A percentile compares a stretch with the other conserved stretches of the same genome.
Evolutionary conservation across 495 filamentous ascomycete genomes (phyloP).

Genomic region (Hyphodiscus hymeniophilus): DNA sequence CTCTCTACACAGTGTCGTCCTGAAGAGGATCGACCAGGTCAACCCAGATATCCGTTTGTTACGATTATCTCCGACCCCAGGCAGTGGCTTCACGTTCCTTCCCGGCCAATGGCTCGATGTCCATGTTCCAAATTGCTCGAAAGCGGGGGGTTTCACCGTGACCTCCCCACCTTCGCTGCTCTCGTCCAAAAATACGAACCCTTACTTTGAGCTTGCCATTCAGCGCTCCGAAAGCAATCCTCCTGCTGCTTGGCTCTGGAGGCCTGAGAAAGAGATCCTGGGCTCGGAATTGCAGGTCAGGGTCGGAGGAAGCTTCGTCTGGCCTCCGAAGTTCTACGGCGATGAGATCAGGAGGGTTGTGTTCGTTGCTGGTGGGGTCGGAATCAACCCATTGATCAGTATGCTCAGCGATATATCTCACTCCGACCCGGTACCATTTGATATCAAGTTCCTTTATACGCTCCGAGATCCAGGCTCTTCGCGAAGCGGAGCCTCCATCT

Average conservation of each 20-base stretch:
- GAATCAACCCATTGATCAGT: slow-evolving; percentile 60
- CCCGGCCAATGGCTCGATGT: slow-evolving; percentile 93
- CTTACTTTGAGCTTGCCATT: slow-evolving; percentile 66
- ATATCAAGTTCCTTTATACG: slow-evolving; percentile 27
- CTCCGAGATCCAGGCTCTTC: slow-evolving; percentile 3
- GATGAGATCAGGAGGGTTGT: slow-evolving; percentile 49
- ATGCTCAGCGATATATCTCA: slow-evolving; percentile 32
- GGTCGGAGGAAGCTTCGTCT: slow-evolving; percentile 74
- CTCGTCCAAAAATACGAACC: slow-evolving; percentile 21
- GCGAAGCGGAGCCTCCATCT: slow-evolving; percentile 20
- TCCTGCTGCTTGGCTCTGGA: slow-evolving; percentile 72
- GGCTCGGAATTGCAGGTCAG: slow-evolving; percentile 52
- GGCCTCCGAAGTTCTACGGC: slow-evolving; percentile 44
- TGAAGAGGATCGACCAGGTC: slow-evolving; percentile 39
- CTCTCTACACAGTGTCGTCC: slow-evolving; percentile 39
- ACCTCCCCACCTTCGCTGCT: slow-evolving; percentile 57
- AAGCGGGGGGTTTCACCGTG: slow-evolving; percentile 80
- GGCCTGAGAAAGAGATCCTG: slow-evolving; percentile 41
- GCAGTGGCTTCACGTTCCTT: slow-evolving; percentile 45
- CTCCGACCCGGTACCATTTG: slow-evolving; percentile 32
- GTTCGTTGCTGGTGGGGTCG: slow-evolving; percentile 76
- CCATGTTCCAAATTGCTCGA: slow-evolving; percentile 53
- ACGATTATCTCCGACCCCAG: slow-evolving; percentile 28
- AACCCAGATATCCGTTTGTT: slow-evolving; percentile 43
- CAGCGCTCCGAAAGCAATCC: slow-evolving; percentile 58